Base-by-base conservation (phyloP, 805 yeast species). In the Metschnikowia gelsemii region DNA sequence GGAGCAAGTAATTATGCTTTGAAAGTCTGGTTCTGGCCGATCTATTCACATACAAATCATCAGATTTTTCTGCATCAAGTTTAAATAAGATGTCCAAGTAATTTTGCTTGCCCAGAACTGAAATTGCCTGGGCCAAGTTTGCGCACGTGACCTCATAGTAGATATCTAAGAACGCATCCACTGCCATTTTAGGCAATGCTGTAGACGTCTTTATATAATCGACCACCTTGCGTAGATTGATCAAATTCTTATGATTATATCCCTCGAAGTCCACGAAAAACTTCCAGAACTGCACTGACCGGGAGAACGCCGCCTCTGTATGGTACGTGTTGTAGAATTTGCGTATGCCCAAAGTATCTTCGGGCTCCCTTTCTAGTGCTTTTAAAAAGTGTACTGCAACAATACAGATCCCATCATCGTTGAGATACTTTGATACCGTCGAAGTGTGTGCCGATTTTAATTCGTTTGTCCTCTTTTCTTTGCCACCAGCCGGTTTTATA, bases 201-300 rank as follows among this genome's bases (percentile, higher is more conserved):
- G 80, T 70, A 14, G 68, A 54, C 3, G 52, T 57, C 23, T 75
- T 75, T 24, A 83, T 53, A 28, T 72, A 66, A 13, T 64, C 57
- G 9, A 80, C 62, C 12, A 82, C 63, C 31, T 62, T 67, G 16
- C 68, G 60, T 19, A 82, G 47, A 45, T 77, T 75, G 19, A 56
- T 56, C 22, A 68, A 61, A 45, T 80, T 79, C 14, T 66, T 61
- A 35, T 66, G 66, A 1, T 51, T 39, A 17, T 68, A 12, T 6
- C 62, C 70, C 46, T 82, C 84, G 51, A 75, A 79, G 34, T 76
- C 75, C 46, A 82, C 71, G 45, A 63, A 79, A 28, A 72, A 70
- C 8, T 60, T 55, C 89, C 89, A 84, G 51, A 80, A 84, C 16
- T 68, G 52, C 4, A 60, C 59, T 1, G 79, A 73, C 5, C 62